Conservation (phyloP, 306 rosid genomes). For the Vigna radiata region DNA sequence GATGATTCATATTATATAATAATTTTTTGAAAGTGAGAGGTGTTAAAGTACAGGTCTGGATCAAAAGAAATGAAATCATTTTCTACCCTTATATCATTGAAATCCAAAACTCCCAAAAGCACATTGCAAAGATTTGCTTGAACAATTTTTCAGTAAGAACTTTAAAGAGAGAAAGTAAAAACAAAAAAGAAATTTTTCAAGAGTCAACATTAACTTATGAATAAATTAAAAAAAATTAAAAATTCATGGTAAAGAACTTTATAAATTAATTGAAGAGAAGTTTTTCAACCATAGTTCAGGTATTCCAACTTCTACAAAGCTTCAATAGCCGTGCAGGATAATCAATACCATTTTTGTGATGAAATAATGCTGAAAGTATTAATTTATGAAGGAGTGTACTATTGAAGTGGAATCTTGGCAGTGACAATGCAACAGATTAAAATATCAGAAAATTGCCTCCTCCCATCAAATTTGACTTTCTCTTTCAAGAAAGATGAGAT, state of each 20-base stretch:
- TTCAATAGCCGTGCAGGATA: not conserved
- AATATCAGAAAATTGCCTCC: slow-evolving; percentile 8
- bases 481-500: slow-evolving; percentile 8
- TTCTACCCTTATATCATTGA: not conserved
- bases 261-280: too few species aligned
- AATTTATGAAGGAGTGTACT: not conserved
- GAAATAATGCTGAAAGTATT: not conserved
- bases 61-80: not conserved
- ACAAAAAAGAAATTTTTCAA: too few species aligned
- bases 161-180: too few species aligned
- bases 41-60: too few species aligned
- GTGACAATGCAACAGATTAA: slow-evolving; percentile 21
- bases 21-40: too few species aligned
- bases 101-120: not conserved
- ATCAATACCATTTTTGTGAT: not conserved
- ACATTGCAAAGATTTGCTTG: too few species aligned
- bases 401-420: slow-evolving; percentile 18
- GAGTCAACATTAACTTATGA: too few species aligned
- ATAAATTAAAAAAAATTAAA: too few species aligned
- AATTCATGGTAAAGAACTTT: too few species aligned
- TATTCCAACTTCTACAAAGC: not conserved
- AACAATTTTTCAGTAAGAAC: too few species aligned
- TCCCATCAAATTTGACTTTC: slow-evolving; percentile 38
- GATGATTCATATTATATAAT: too few species aligned
- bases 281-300: too few species aligned